phyloP scores from a whole-genome alignment of 1,284 basidiomycete species.

The Trametes polyzona region DNA sequence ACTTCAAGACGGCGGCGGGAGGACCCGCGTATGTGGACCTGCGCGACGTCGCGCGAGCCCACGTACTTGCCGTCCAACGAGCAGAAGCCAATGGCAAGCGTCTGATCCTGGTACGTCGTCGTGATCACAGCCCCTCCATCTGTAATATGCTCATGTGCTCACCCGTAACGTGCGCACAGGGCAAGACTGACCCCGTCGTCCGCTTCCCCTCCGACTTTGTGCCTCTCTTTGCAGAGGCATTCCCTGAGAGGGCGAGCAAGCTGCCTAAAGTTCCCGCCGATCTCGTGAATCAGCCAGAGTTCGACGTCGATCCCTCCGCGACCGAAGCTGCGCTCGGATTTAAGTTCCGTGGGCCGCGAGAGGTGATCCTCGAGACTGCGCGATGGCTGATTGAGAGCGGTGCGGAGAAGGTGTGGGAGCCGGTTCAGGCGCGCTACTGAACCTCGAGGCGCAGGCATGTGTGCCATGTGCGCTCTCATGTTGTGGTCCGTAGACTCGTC shows the following conservation, averaged over 20 bases:
- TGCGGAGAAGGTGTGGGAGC: background rate
- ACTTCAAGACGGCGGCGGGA: background rate
- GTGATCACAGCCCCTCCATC: too few relatives aligned
- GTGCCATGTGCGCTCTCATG: too few relatives aligned
- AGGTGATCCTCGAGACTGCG: background rate
- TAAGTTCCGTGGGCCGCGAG: background rate
- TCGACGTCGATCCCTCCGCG: constrained; percentile 3
- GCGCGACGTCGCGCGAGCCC: background rate
- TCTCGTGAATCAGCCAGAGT: background rate
- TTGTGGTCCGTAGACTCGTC: too few relatives aligned
- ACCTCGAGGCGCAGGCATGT: too few relatives aligned
- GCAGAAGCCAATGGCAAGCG: background rate
- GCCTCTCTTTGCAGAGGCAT: background rate
- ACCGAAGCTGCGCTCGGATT: background rate
- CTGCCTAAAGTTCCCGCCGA: background rate
- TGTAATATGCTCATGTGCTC: background rate
- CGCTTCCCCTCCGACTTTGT: background rate
- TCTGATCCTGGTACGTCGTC: background rate
- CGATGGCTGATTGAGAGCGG: background rate
- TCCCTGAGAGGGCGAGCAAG: background rate
- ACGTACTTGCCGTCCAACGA: background rate
- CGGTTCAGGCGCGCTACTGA: background rate
- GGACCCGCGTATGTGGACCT: background rate
- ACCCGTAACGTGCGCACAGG: background rate
- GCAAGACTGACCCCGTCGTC: background rate